Evolutionary conservation across 164 flowering plant species (phyloP).

Genomic region (Nymphaea thermarum): DNA sequence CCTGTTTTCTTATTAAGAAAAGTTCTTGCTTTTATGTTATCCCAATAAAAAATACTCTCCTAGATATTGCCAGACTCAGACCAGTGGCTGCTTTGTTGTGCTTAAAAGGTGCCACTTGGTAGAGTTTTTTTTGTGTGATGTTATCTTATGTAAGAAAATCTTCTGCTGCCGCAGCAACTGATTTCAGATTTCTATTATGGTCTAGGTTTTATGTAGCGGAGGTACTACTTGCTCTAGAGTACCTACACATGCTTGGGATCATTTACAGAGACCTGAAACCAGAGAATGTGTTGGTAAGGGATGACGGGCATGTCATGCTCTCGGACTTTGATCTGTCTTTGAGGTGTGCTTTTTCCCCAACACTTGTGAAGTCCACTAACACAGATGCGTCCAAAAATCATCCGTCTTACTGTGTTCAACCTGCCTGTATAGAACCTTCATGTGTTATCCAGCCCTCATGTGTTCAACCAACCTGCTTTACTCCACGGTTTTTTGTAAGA

Average conservation of each 20-base stretch:
- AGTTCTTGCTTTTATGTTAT: too few species aligned
- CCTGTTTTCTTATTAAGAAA: too few species aligned
- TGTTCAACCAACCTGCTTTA: conserved; percentile 70
- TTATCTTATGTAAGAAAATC: not conserved
- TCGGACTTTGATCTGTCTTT: conserved; percentile 91
- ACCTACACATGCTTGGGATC: conserved; percentile 93
- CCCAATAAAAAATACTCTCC: too few species aligned
- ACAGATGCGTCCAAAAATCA: conserved; percentile 32
- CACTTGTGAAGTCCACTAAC: conserved; percentile 50
- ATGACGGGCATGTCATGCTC: conserved; percentile 95
- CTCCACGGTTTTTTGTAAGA: conserved; percentile 46
- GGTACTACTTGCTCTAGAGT: conserved; percentile 91
- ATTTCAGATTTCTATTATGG: not conserved
- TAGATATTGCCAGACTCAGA: too few species aligned
- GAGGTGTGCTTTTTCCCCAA: conserved; percentile 67
- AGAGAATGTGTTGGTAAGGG: conserved; percentile 13
- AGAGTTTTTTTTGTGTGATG: too few species aligned
- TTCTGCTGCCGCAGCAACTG: not conserved
- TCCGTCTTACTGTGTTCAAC: conserved; percentile 52
- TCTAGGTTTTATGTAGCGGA: conserved; percentile 85
- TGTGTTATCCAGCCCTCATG: conserved; percentile 64
- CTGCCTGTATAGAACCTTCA: conserved; percentile 56
- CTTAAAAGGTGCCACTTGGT: too few species aligned
- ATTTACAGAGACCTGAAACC: conserved; percentile 91
- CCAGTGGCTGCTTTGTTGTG: too few species aligned